Base-by-base conservation (phyloP, 768 basidiomycete species). In the Suillus cothurnatus region DNA sequence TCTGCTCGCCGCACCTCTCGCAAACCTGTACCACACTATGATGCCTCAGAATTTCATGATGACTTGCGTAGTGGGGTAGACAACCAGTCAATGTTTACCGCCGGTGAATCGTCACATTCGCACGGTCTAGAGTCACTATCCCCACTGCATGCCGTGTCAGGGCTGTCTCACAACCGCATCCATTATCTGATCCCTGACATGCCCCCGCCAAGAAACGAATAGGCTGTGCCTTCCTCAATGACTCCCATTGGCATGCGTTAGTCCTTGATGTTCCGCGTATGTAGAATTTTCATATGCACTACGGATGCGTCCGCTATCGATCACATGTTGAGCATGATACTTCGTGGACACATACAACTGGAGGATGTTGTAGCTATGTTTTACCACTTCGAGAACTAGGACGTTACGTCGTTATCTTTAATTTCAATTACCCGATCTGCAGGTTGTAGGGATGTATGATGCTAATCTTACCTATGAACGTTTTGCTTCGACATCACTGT, bases 111-210 rank as follows among this genome's bases (percentile, higher is more conserved):
- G 47, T 76, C 73, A 6, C 68, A 75, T 21, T 76, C 73, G 47
- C 71, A 76, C 39, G 68, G 74, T 41, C 19, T 67, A 47, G 70
- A 64, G 15, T 26, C 63, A 49, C 31, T 61, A 19, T 21, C 57
- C 19, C 39, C 56, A 0, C 8, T 32, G 12, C 45, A 57, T 62
- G 67, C 61, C 62, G 56, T 58, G 23, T 50, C 69, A 66, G 73
- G 60, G 68, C 73, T 82, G 66, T 64, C 56, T 36, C 84, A 79
- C 68, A 83, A 83, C 52, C 79, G 80, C 31, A 67, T 88, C 65
- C 86, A 88, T 72, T 87, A 85, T 77, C 71, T 88, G 64, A 87
- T 88, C 49, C 86, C 86, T 11, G 86, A 88, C 69, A 80, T 87
- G 81, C 86, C 86, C 21, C 73, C 71, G 23, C 74, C 74, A 14